Evolutionary conservation across 805 yeast species (phyloP).

Genomic region (Cyberlindnera euphorbiiphila): DNA sequence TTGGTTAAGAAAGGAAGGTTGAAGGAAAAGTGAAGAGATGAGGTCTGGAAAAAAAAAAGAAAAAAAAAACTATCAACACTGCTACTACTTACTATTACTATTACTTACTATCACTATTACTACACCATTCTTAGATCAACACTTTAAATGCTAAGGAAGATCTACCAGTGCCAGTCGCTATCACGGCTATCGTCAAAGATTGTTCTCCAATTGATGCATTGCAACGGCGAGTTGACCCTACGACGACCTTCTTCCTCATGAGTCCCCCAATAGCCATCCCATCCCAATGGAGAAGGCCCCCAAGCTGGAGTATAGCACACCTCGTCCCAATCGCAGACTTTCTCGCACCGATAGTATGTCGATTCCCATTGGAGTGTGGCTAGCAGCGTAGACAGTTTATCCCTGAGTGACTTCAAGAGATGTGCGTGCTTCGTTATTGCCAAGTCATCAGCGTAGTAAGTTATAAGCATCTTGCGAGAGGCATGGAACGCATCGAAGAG

Average conservation of each 20-base stretch:
- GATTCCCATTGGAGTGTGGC: constrained; percentile 37
- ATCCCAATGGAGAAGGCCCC: constrained; percentile 54
- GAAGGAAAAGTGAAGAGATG: too few species aligned
- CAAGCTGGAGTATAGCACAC: constrained; percentile 56
- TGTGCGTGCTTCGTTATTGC: not conserved
- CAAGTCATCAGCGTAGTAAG: constrained; percentile 17
- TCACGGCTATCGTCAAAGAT: too few species aligned
- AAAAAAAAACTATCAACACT: too few species aligned
- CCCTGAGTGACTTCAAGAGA: not conserved
- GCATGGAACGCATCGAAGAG: constrained; percentile 35
- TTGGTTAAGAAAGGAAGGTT: too few species aligned
- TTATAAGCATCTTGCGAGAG: constrained; percentile 28
- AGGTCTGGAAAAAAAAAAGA: too few species aligned
- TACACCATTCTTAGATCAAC: too few species aligned
- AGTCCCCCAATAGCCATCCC: constrained; percentile 31
- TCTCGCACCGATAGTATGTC: constrained; percentile 38
- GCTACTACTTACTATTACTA: too few species aligned
- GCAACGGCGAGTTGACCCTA: constrained; percentile 23
- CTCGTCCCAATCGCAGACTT: constrained; percentile 42
- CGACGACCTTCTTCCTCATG: constrained; percentile 23
- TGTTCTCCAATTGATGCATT: constrained; percentile 20
- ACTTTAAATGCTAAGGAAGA: too few species aligned
- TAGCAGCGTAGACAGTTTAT: constrained; percentile 21
- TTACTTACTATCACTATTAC: too few species aligned
- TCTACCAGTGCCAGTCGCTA: too few species aligned